A percentile compares a stretch with the other conserved stretches of the same genome.
These are phyloP conservation scores for Fraxinus ornus DNA, from an alignment of 305 asterid genomes.

Conservation along the genomic window DNA sequence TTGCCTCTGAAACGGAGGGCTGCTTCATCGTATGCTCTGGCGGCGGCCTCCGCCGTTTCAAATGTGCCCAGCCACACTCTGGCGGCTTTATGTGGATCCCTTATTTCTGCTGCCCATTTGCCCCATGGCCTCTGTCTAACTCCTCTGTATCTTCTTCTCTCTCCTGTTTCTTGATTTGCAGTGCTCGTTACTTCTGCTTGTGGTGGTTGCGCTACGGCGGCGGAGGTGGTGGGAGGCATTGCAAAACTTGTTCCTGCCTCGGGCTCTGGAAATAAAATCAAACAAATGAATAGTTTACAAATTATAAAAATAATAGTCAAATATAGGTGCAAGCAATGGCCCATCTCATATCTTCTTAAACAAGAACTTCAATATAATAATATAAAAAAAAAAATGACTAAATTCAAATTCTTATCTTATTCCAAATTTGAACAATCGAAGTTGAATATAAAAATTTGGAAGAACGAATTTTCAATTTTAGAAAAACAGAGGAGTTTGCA, in stretches of 20 bases:
- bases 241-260: constrained; percentile 31
- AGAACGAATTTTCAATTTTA: constrained; percentile 2
- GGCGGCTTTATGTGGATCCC: constrained; percentile 96
- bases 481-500: constrained; percentile 32
- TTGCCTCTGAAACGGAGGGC: constrained; percentile 87
- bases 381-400: constrained; percentile 1
- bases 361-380: background rate
- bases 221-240: constrained; percentile 23
- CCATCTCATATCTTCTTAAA: background rate
- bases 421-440: constrained; percentile 23
- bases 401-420: constrained; percentile 35
- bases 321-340: background rate
- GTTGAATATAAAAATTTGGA: background rate
- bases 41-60: constrained; percentile 94
- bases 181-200: constrained; percentile 32
- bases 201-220: constrained; percentile 22
- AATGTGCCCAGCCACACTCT: constrained; percentile 96
- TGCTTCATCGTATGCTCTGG: constrained; percentile 93
- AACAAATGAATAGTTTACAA: background rate
- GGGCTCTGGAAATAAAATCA: constrained; percentile 26
- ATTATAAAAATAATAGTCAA: constrained; percentile 15
- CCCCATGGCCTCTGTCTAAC: constrained; percentile 99
- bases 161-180: constrained; percentile 46
- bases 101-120: constrained; percentile 95
- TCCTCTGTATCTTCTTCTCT: constrained; percentile 74